A percentile compares a stretch with the other conserved stretches of the same genome.
Conservation (phyloP, 805 yeast genomes). For the Wickerhamiella azymoides region DNA sequence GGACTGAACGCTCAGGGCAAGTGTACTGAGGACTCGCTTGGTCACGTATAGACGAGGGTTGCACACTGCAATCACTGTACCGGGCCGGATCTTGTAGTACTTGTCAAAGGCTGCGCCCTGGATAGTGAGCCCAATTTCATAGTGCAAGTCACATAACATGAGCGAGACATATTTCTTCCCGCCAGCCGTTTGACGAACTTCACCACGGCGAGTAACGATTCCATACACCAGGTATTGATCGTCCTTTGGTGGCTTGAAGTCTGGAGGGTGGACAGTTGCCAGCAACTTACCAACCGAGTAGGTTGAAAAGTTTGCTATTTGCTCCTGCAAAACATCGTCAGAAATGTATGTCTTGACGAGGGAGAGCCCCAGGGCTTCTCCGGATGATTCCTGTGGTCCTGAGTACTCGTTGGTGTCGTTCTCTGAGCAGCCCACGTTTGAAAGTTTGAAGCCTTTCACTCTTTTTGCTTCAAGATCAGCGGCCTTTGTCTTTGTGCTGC, state of each 20-base stretch:
- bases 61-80: conserved; percentile 58
- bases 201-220: conserved; percentile 43
- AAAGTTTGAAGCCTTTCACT: background rate
- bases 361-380: background rate
- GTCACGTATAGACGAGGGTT: conserved; percentile 48
- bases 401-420: background rate
- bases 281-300: conserved; percentile 44
- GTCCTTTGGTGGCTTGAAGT: conserved; percentile 52
- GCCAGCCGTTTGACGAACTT: conserved; percentile 28
- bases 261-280: conserved; percentile 56
- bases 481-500: background rate
- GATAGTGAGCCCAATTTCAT: conserved; percentile 44
- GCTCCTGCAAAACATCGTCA: conserved; percentile 23
- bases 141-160: conserved; percentile 53
- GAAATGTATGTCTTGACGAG: conserved; percentile 28
- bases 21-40: conserved; percentile 22
- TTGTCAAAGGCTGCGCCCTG: conserved; percentile 55
- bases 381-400: background rate
- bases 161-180: conserved; percentile 45
- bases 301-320: conserved; percentile 38
- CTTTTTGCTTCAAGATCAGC: background rate
- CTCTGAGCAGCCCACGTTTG: conserved; percentile 8
- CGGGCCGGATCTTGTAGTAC: conserved; percentile 60
- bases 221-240: conserved; percentile 77
- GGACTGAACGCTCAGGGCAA: conserved; percentile 43